Percentiles rank a stretch among this genome's conserved stretches.
phyloP scores from a whole-genome alignment of 176 grass and related monocot genomes.

The Raddia distichophylla region DNA sequence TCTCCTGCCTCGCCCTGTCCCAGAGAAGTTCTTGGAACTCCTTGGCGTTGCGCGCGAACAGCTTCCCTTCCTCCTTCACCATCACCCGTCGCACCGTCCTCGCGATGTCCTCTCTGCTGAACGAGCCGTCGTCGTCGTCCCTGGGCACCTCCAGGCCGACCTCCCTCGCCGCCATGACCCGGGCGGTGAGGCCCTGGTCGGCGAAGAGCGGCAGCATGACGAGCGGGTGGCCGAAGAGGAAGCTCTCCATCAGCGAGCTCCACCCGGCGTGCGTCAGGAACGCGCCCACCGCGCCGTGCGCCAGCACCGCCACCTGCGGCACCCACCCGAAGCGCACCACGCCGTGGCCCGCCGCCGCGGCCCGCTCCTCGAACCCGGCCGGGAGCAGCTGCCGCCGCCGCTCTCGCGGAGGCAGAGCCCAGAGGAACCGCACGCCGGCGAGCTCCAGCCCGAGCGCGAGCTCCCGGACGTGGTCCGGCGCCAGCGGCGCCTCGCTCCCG shows the following conservation, averaged over 20 bases:
- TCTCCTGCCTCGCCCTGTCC: neutral
- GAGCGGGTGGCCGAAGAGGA: conserved; percentile 40
- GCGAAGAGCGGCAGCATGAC: conserved; percentile 35
- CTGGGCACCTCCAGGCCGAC: conserved; percentile 43
- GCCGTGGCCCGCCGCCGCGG: neutral
- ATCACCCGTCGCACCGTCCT: conserved; percentile 38
- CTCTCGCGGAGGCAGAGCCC: neutral
- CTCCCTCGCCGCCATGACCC: conserved; percentile 1
- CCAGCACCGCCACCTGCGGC: conserved; percentile 47
- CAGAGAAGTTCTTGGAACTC: neutral
- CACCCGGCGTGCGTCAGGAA: conserved; percentile 49
- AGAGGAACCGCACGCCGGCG: conserved; percentile 5
- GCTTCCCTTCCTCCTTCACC: conserved; percentile 46
- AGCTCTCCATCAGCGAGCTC: conserved; percentile 47
- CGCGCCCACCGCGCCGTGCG: conserved; percentile 32
- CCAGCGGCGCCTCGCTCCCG: conserved; percentile 11
- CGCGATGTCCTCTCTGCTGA: conserved; percentile 34
- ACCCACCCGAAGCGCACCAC: conserved; percentile 37
- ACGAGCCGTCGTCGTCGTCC: conserved; percentile 1
- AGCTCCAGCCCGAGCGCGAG: conserved; percentile 26
- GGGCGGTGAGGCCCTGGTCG: conserved; percentile 39
- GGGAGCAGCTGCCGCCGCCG: neutral
- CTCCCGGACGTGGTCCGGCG: neutral
- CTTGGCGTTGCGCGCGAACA: conserved; percentile 16
- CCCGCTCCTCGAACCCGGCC: conserved; percentile 19